These are phyloP conservation scores for Myxozyma nipponensis DNA, from an alignment of 805 yeast species.

Conservation along the genomic window DNA sequence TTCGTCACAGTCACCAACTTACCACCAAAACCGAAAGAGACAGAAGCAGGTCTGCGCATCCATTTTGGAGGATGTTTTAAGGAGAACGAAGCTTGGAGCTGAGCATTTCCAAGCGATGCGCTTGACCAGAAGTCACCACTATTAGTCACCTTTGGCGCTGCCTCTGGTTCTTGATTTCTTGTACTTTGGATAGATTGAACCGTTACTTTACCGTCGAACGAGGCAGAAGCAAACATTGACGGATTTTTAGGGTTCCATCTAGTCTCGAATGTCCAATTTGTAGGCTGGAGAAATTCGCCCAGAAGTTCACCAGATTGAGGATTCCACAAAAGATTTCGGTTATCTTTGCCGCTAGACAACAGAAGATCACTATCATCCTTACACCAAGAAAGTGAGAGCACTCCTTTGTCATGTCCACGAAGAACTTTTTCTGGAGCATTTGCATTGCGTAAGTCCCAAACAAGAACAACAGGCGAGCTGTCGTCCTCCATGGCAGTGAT, in stretches of 20 bases:
- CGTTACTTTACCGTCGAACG: conserved; percentile 31
- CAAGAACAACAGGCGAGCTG: conserved; percentile 67
- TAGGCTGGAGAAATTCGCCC: conserved; percentile 85
- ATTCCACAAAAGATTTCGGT: conserved; percentile 84
- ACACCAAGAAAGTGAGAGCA: conserved; percentile 92
- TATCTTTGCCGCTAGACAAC: conserved; percentile 90
- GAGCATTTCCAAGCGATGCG: conserved; percentile 39
- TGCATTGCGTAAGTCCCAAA: conserved; percentile 94
- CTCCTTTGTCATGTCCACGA: conserved; percentile 81
- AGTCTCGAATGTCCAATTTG: conserved; percentile 91
- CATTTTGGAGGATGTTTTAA: conserved; percentile 83
- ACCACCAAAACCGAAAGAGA: conserved; percentile 91
- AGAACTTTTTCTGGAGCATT: conserved; percentile 79
- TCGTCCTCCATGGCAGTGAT: conserved; percentile 86
- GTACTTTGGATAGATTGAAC: conserved; percentile 88
- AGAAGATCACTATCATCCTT: conserved; percentile 69
- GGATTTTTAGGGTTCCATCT: conserved; percentile 85
- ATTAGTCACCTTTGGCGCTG: conserved; percentile 35
- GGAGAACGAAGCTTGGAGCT: conserved; percentile 57
- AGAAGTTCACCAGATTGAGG: conserved; percentile 68
- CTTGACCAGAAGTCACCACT: conserved; percentile 84
- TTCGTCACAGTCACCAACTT: conserved; percentile 49
- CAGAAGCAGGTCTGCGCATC: conserved; percentile 72
- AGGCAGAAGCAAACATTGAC: conserved; percentile 78
- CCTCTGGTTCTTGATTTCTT: conserved; percentile 30